These are phyloP conservation scores for Pelargonium cotyledonis DNA, from an alignment of 441 rosid species.

Conservation along the genomic window DNA sequence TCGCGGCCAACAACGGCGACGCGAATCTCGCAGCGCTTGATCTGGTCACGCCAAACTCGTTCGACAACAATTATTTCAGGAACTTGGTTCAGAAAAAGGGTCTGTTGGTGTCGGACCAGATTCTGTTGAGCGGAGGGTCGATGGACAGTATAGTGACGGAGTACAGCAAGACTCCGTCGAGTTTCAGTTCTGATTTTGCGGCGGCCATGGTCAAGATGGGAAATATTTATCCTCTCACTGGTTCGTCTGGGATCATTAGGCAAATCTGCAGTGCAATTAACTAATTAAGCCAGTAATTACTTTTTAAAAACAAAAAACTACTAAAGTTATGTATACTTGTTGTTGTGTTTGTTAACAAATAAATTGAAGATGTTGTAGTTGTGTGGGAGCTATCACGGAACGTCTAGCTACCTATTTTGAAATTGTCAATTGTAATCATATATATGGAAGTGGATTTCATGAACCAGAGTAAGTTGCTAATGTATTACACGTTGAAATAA, in stretches of 20 bases:
- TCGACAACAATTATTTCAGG: conserved; percentile 53
- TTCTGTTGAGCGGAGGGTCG: conserved; percentile 43
- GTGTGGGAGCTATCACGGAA: no score
- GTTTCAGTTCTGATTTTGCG: conserved; percentile 41
- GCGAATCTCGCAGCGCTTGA: conserved; percentile 40
- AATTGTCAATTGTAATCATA: no score
- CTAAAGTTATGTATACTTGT: no score
- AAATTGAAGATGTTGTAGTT: no score
- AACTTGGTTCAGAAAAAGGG: conserved; percentile 47
- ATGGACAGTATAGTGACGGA: conserved; percentile 37
- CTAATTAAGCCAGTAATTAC: conserved; percentile 1
- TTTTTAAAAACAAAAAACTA: no score
- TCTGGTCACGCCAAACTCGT: conserved; percentile 49
- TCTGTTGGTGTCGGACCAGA: conserved; percentile 44
- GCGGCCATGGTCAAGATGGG: conserved; percentile 64
- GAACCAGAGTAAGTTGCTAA: no score
- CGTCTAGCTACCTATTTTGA: no score
- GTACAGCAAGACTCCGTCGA: conserved; percentile 34
- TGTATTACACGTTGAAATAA: no score
- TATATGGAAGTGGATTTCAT: no score
- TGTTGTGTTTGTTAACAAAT: no score
- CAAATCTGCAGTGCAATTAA: conserved; percentile 39
- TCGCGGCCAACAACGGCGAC: conserved; percentile 17
- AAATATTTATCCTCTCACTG: conserved; percentile 36
- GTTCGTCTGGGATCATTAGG: conserved; percentile 36